Evolutionary conservation across 2,329 filamentous ascomycete genomes (phyloP).

Genomic region (Fusarium falciforme): DNA sequence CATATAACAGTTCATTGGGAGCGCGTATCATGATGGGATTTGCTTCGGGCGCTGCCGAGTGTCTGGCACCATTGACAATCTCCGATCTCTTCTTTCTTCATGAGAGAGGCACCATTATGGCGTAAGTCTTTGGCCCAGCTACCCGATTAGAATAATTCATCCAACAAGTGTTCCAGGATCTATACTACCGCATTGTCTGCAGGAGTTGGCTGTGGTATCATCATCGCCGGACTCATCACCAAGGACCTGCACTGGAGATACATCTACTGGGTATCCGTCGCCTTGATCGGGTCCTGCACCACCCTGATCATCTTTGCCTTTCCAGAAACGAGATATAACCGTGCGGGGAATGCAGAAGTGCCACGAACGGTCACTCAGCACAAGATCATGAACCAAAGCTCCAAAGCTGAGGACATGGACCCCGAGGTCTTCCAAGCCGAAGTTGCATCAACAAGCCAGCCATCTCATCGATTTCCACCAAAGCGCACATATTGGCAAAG

Average conservation of each 20-base stretch:
- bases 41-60: constrained; percentile 26
- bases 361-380: background rate
- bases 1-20: constrained; percentile 20
- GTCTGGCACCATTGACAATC: constrained; percentile 59
- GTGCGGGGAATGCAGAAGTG: constrained; percentile 26
- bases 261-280: constrained; percentile 61
- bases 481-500: constrained; percentile 15
- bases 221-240: constrained; percentile 58
- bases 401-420: constrained; percentile 3
- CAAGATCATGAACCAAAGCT: constrained; percentile 1
- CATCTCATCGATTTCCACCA: background rate
- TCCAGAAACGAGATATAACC: constrained; percentile 62
- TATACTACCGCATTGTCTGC: constrained; percentile 52
- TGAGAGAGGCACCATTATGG: constrained; percentile 62
- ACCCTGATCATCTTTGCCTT: constrained; percentile 62
- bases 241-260: constrained; percentile 59
- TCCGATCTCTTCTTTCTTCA: constrained; percentile 66
- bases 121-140: constrained; percentile 44
- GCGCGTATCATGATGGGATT: constrained; percentile 27
- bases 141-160: background rate
- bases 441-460: background rate
- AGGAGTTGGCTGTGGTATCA: constrained; percentile 53
- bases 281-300: constrained; percentile 57
- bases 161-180: constrained; percentile 25
- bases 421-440: constrained; percentile 56